Percentiles rank a stretch among this genome's conserved stretches.
Conservation (phyloP, 2,329 filamentous ascomycete genomes). For the Monilinia laxa region DNA sequence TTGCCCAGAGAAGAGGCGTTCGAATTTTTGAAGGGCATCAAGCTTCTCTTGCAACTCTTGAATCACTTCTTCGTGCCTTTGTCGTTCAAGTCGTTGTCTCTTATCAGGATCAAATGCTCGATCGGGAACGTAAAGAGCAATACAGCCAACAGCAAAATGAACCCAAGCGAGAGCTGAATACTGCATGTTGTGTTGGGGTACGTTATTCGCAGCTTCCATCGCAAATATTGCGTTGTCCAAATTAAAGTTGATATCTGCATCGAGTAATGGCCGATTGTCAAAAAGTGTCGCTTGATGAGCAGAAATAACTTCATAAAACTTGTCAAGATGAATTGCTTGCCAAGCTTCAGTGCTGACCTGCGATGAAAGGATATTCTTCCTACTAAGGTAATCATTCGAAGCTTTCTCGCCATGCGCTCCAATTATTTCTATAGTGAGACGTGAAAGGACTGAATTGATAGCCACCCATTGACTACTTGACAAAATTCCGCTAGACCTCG, state of each 20-base stretch:
- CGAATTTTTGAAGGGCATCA: conserved; percentile 62
- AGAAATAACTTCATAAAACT: neutral
- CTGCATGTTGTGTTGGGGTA: conserved; percentile 35
- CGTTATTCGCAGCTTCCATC: conserved; percentile 37
- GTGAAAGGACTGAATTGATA: conserved; percentile 41
- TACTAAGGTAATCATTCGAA: neutral
- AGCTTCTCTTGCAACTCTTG: conserved; percentile 56
- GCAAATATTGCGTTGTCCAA: conserved; percentile 41
- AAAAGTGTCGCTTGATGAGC: neutral
- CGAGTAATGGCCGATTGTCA: conserved; percentile 24
- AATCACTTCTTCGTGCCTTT: conserved; percentile 57
- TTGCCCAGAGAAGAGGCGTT: conserved; percentile 66
- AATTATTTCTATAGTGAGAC: conserved; percentile 32
- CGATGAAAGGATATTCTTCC: neutral
- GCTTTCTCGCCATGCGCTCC: conserved; percentile 29
- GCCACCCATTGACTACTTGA: conserved; percentile 51
- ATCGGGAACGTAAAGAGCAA: conserved; percentile 83
- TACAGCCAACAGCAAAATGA: conserved; percentile 68
- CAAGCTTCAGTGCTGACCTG: neutral
- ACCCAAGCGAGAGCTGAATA: conserved; percentile 66
- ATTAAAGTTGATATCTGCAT: conserved; percentile 38
- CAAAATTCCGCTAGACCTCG: conserved; percentile 29
- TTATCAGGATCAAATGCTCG: conserved; percentile 79
- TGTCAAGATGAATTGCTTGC: neutral
- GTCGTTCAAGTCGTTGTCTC: conserved; percentile 63